Evolutionary conservation across 2,329 filamentous ascomycete genomes (phyloP).

Genomic region (Hypoxylon sp.): DNA sequence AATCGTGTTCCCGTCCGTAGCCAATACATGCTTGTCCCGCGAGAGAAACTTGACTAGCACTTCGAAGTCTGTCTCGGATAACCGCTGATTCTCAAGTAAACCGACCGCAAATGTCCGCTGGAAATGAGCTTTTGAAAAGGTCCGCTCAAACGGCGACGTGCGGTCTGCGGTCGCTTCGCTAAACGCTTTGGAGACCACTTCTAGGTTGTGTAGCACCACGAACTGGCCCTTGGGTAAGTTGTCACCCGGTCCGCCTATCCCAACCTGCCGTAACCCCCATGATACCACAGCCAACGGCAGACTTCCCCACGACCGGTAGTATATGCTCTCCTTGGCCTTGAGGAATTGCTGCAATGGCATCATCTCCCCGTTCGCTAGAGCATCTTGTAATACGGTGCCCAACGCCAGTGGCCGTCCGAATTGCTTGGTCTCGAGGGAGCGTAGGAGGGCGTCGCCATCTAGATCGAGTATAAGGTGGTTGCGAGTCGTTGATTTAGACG

Average conservation of each 20-base stretch:
- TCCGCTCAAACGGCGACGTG: conserved; percentile 72
- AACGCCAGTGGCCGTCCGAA: conserved; percentile 87
- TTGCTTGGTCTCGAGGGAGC: conserved; percentile 80
- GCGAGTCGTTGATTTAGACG: conserved; percentile 59
- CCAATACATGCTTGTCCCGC: conserved; percentile 73
- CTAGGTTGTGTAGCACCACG: conserved; percentile 75
- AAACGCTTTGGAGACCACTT: conserved; percentile 71
- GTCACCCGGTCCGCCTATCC: conserved; percentile 67
- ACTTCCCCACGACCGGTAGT: conserved; percentile 76
- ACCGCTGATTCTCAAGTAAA: conserved; percentile 62
- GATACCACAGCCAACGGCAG: conserved; percentile 78
- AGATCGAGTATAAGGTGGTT: conserved; percentile 68
- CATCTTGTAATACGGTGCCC: conserved; percentile 82
- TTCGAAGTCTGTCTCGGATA: conserved; percentile 77
- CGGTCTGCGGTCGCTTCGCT: conserved; percentile 60
- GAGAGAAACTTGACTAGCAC: conserved; percentile 79
- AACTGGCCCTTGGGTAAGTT: conserved; percentile 73
- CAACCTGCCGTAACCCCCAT: conserved; percentile 82
- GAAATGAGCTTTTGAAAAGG: conserved; percentile 78
- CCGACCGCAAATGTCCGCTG: conserved; percentile 68
- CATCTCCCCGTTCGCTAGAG: conserved; percentile 76
- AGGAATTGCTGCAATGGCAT: conserved; percentile 80
- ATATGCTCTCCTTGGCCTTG: conserved; percentile 76
- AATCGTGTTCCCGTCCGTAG: conserved; percentile 77
- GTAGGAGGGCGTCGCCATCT: conserved; percentile 73